Base-by-base conservation (phyloP, 345 rosid species). In the Geranium rotundifolium region DNA sequence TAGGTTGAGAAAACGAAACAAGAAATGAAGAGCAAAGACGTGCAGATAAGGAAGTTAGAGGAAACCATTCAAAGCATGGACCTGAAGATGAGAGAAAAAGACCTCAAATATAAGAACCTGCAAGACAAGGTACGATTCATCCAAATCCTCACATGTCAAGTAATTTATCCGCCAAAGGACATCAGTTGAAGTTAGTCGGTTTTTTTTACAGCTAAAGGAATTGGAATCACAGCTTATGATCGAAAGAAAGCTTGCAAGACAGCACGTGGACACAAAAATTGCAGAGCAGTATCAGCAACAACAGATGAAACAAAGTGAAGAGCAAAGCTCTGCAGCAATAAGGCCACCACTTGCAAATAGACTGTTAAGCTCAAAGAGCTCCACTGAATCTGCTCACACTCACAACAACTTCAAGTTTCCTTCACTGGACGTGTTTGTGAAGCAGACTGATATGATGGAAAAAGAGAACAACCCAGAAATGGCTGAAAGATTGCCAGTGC, bases 161-260 rank as follows among this genome's bases (percentile, higher is more conserved):
- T 46, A 46, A 46, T 7, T 46, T 46, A 37, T 52, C 56, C 16
- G 4, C 16, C n/a, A 19, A 4, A 55, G 57, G 3, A 7, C 20
- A 17, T n/a, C 9, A 55, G 57, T 55, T 17, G 57, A 37, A 54
- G 31, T 61, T 55, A 20, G 41, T 50, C 5, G 1, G 18, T 56
- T 19, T 4, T 13, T 72, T 68, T 78, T 68, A 60, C 75, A 89
- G 97, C 75, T 89, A 27, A 93, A 85, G 73, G 99, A 93, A 70
- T 80, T 93, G 49, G 99, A 93, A 79, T 71, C 90, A 3, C 99
- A 89, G 69, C 87, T 93, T 61, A 82, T 93, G 19, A 81, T 86
- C 37, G 99, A 89, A 69, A 90, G 99, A 74, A 93, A 87, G 74
- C 84, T 93, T 17, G 97, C 97, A 29, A 87, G 97, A 60, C 99